Evolutionary conservation across 2,329 filamentous ascomycete genomes (phyloP).

Genomic region (Sporothrix phasma): DNA sequence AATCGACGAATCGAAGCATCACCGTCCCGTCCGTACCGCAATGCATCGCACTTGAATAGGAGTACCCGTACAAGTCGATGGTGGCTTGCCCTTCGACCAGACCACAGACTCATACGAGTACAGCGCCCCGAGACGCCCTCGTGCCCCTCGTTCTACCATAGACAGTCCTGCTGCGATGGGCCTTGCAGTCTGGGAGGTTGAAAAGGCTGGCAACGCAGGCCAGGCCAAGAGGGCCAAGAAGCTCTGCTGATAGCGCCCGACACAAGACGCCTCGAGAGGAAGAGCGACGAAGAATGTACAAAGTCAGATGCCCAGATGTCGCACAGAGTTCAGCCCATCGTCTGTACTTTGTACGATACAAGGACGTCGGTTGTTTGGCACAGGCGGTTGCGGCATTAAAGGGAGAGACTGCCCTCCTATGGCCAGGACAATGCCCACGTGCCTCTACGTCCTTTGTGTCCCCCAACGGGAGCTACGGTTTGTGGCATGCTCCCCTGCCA

Average conservation of each 20-base stretch:
- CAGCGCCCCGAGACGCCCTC: background rate
- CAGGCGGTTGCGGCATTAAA: background rate
- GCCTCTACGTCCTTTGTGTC: background rate
- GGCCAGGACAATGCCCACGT: conserved; percentile 5
- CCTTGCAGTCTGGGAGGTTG: background rate
- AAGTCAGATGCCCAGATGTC: background rate
- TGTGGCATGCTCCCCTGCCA: background rate
- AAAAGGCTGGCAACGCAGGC: background rate
- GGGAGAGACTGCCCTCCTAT: background rate
- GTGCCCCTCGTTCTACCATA: background rate
- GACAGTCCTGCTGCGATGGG: background rate
- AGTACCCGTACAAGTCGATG: background rate
- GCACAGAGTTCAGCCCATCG: too few species aligned
- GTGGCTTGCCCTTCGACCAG: background rate
- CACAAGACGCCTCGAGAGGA: background rate
- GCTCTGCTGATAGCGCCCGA: background rate
- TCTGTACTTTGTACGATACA: background rate
- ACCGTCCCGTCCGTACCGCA: background rate
- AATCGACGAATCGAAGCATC: conserved; percentile 7
- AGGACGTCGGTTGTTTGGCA: background rate
- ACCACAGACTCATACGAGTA: background rate
- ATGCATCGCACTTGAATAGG: too few species aligned
- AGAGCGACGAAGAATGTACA: background rate
- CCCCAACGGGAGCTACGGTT: background rate
- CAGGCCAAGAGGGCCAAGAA: background rate